Evolutionary conservation across 23 red algal genomes (phyloP).

Genomic region (Agarophyton chilense): DNA sequence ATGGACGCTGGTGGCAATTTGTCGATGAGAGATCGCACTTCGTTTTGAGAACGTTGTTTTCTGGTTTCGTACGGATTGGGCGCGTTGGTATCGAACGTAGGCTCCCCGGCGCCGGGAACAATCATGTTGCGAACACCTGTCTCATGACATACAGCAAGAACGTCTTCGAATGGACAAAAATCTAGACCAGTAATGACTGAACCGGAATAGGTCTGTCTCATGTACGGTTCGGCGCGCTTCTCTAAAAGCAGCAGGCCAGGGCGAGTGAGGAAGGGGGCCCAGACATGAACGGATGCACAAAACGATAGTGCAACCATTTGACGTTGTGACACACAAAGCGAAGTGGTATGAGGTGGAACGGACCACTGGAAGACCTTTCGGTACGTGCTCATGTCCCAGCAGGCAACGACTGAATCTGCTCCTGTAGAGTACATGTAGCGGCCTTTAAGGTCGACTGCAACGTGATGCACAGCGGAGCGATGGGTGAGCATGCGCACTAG

Average conservation of each 20-base stretch:
- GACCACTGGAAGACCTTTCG: neutral
- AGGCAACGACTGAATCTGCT: constrained; percentile 34
- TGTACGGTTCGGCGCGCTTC: too few relatives aligned
- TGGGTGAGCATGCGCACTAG: constrained; percentile 81
- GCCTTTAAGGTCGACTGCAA: constrained; percentile 72
- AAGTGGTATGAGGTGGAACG: neutral
- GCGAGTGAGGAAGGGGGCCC: too few relatives aligned
- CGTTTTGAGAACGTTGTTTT: constrained; percentile 66
- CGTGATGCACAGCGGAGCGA: constrained; percentile 66
- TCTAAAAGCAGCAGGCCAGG: too few relatives aligned
- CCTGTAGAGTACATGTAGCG: constrained; percentile 77
- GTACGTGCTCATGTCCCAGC: constrained; percentile 87
- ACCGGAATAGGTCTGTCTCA: constrained; percentile 65
- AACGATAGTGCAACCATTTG: constrained; percentile 58
- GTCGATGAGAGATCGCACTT: too few relatives aligned
- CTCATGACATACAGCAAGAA: constrained; percentile 84
- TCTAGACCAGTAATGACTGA: constrained; percentile 38
- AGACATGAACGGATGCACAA: too few relatives aligned
- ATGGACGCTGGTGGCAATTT: too few relatives aligned
- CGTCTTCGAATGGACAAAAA: constrained; percentile 95
- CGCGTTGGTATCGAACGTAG: constrained; percentile 75
- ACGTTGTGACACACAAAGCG: constrained; percentile 58
- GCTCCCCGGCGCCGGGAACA: constrained; percentile 88
- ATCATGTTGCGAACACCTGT: constrained; percentile 76
- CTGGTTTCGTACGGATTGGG: constrained; percentile 84